Base-by-base conservation (phyloP, 1,284 basidiomycete genomes). In the Pseudozyma tsukubaensis region DNA sequence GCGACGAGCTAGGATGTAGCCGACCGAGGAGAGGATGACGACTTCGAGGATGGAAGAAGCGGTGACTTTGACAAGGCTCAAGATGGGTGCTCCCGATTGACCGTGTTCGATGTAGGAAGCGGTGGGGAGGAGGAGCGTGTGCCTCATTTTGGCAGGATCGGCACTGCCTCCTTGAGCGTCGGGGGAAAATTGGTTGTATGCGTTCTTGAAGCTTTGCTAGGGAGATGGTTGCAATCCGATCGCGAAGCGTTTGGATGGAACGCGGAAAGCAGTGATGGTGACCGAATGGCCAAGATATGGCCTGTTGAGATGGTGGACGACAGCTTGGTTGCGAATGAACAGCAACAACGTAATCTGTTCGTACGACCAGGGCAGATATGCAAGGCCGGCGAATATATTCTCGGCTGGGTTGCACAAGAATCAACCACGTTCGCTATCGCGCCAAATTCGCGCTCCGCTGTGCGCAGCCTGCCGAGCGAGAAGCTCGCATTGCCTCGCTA, bases 11-110 rank as follows among this genome's bases (percentile, higher is more conserved):
- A 97, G 90, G 21, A 91, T 86, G 85, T 92, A 97, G 1, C 94
- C 94, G 2, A 93, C 91, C 2, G 92, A 83, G 86, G 93, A 95
- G 78, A 95, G 86, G 48, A 97, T 81, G 81, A 94, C 92, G 61
- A 97, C 94, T 85, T 96, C 91, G 49, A 92, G 86, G 75, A 97
- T 94, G 19, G 93, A 94, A 5, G 68, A 67, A 9, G 79, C 73
- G 13, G 81, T 84, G 48, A 82, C 81, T 40, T 74, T 70, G 61
- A 80, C 44, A 14, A 83, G 76, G 9, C 61, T 40, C 16, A 73
- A 18, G 44, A 83, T 72, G 44, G 81, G 78, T 10, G 76, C 73
- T 19, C 72, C 67, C 6, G 51, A 61, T 36, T 61, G 55, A 42
- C 72, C 66, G 29, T 74, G 65, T n/a, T 69, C 66, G 42, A 69